Evolutionary conservation across 306 rosid species (phyloP).

Genomic region (Ormosia emarginata): DNA sequence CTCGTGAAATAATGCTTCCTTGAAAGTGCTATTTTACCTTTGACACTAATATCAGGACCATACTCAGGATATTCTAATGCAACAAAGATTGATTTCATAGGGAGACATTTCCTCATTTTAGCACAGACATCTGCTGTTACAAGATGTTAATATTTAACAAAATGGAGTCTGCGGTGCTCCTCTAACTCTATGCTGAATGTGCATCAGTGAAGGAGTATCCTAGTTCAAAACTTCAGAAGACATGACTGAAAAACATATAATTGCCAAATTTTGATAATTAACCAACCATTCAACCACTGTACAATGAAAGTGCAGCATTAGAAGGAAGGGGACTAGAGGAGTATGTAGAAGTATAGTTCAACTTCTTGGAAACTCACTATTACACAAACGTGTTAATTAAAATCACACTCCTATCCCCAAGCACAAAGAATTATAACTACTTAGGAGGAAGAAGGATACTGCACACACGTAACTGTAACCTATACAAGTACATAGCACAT

Average conservation of each 20-base stretch:
- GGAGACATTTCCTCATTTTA: not conserved
- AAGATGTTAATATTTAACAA: not conserved
- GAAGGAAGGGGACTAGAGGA: too few relatives aligned
- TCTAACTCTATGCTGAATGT: not conserved
- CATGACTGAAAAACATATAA: not conserved
- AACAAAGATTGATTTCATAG: not conserved
- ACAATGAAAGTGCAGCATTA: too few relatives aligned
- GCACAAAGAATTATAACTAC: not conserved
- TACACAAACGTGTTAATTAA: not conserved
- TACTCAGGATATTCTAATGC: not conserved
- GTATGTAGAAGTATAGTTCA: too few relatives aligned
- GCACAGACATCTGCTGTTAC: not conserved
- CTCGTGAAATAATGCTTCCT: not conserved
- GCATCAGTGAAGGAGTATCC: not conserved
- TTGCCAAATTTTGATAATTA: too few relatives aligned
- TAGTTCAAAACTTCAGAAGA: too few relatives aligned
- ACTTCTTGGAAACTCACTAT: too few relatives aligned
- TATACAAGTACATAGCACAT: not conserved
- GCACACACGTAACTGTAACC: not conserved
- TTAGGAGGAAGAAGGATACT: not conserved
- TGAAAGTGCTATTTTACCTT: not conserved
- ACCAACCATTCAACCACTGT: too few relatives aligned
- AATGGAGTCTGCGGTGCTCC: not conserved
- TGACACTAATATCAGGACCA: not conserved
- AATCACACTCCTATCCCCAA: not conserved